These are phyloP conservation scores for Capsicum chinense DNA, from an alignment of 257 asterid species.

Conservation along the genomic window DNA sequence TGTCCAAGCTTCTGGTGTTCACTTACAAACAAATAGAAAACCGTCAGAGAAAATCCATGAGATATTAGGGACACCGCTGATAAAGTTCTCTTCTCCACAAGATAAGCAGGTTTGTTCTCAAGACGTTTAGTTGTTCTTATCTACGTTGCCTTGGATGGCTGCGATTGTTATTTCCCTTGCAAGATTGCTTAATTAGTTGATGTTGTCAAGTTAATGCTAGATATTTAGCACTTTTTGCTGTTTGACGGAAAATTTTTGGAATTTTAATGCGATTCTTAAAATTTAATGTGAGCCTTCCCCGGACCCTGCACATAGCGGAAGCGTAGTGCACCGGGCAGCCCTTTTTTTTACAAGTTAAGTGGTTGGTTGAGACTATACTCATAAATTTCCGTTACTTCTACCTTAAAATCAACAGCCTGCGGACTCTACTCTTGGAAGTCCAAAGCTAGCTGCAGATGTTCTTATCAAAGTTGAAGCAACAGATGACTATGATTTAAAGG, in stretches of 20 bases:
- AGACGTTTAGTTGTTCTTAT: slow-evolving; percentile 26
- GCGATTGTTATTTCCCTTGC: slow-evolving; percentile 26
- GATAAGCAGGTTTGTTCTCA: slow-evolving; percentile 47
- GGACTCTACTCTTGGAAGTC: slow-evolving; percentile 2
- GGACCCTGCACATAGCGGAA: no score
- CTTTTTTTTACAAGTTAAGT: background rate
- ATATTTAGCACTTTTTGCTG: background rate
- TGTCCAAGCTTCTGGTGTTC: slow-evolving; percentile 32
- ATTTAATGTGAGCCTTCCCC: background rate
- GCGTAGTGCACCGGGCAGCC: no score
- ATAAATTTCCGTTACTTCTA: background rate
- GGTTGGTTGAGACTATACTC: slow-evolving; percentile 8
- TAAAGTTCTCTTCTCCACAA: slow-evolving; percentile 36
- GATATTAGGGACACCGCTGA: slow-evolving; percentile 43
- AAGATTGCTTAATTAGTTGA: slow-evolving; percentile 6
- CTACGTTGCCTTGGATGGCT: slow-evolving; percentile 10
- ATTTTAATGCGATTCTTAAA: slow-evolving; percentile 11
- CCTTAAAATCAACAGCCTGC: slow-evolving; percentile 8
- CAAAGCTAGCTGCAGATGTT: slow-evolving; percentile 14
- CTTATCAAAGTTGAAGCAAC: slow-evolving; percentile 18
- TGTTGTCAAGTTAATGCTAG: slow-evolving; percentile 8
- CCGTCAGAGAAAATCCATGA: slow-evolving; percentile 45
- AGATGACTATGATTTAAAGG: background rate
- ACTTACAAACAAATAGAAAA: slow-evolving; percentile 35
- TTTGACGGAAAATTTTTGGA: background rate